These are phyloP conservation scores for Nepenthes gracilis DNA, from an alignment of 148 eudicot genomes.

Conservation along the genomic window DNA sequence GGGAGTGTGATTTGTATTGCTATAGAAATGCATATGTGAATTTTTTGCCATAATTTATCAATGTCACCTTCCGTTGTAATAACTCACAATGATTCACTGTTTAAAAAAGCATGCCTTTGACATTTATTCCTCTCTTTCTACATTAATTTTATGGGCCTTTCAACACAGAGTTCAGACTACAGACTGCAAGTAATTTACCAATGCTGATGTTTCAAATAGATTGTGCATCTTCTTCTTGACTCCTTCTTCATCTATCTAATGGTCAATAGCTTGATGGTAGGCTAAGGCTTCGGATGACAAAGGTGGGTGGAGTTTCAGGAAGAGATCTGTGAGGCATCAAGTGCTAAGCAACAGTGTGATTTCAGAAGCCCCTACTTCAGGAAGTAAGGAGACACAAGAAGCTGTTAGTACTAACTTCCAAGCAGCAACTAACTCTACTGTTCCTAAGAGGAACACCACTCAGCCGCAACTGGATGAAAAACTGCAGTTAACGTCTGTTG, in stretches of 20 bases:
- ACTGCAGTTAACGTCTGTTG: constrained; percentile 14
- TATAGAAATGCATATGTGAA: no score
- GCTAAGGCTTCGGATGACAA: constrained; percentile 51
- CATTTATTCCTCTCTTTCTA: no score
- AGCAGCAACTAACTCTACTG: constrained; percentile 20
- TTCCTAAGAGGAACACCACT: constrained; percentile 32
- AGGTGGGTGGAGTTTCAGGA: constrained; percentile 89
- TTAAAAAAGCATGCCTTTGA: no score
- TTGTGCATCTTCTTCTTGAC: background rate
- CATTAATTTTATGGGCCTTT: no score
- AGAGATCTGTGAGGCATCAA: constrained; percentile 66
- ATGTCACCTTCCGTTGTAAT: no score
- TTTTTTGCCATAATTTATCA: no score
- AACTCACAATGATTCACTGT: no score
- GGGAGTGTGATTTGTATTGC: no score
- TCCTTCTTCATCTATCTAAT: background rate
- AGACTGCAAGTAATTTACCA: no score
- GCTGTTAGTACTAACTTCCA: constrained; percentile 25
- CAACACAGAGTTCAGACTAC: no score
- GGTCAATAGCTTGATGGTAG: constrained; percentile 24
- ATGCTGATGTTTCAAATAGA: background rate
- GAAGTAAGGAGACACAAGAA: constrained; percentile 44
- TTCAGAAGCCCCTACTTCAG: constrained; percentile 35
- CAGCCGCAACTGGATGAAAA: constrained; percentile 27
- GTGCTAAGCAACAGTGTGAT: constrained; percentile 55